Evolutionary conservation across 768 basidiomycete species (phyloP).

Genomic region (Sarcodon sp.): DNA sequence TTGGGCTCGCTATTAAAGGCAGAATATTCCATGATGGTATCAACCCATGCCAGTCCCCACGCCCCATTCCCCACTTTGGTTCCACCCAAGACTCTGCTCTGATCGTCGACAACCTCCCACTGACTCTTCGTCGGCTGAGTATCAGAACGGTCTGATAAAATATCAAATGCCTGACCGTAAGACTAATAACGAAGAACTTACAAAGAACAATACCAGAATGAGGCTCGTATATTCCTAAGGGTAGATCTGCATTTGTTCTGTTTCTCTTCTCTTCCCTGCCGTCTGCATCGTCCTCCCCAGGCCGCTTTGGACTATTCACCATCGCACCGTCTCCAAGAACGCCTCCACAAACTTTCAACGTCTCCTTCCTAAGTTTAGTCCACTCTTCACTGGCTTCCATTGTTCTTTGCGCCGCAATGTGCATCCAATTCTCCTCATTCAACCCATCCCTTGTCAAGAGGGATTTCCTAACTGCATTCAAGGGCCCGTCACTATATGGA

Average conservation of each 20-base stretch:
- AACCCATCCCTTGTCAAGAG: constrained; percentile 70
- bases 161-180: background rate
- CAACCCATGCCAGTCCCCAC: constrained; percentile 75
- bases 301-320: constrained; percentile 4
- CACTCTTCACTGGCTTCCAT: constrained; percentile 53
- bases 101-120: constrained; percentile 38
- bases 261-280: constrained; percentile 13
- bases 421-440: constrained; percentile 90
- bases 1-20: too few species aligned
- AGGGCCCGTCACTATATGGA: constrained; percentile 79
- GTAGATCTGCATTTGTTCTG: constrained; percentile 19
- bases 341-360: constrained; percentile 38
- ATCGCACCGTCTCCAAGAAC: constrained; percentile 18
- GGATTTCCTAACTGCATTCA: constrained; percentile 76
- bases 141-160: constrained; percentile 48
- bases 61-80: constrained; percentile 67
- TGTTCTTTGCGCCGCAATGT: constrained; percentile 55
- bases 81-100: constrained; percentile 45
- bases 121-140: constrained; percentile 61
- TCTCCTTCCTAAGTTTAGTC: constrained; percentile 42
- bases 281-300: constrained; percentile 15
- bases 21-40: constrained; percentile 30
- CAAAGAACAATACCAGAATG: constrained; percentile 68
- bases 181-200: constrained; percentile 16
- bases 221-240: constrained; percentile 71